Base-by-base conservation (phyloP, 768 basidiomycete genomes). In the Suillus subalutaceus region DNA sequence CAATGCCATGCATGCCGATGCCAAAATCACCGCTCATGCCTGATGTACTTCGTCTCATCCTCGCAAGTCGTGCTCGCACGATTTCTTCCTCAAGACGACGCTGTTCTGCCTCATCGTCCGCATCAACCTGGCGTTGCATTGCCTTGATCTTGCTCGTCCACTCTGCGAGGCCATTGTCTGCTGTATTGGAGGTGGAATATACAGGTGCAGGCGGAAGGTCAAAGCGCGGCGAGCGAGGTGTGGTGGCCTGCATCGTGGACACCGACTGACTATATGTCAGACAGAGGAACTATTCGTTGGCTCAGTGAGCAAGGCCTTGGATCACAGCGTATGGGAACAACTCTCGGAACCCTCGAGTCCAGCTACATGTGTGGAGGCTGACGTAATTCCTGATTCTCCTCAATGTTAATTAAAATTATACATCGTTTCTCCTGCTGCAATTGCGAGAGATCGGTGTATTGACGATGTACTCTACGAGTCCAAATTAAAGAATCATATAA, bases 121-220 rank as follows among this genome's bases (percentile, higher is more conserved):
- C 88, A 68, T 94, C 92, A 32, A 93, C 89, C 71, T 93, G 90
- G 66, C 87, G 85, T 74, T 93, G 92, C 76, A 94, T 78, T 18
- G 87, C 90, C 74, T 89, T 90, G 75, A 94, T 92, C 80, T 84
- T 89, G 77, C 80, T 89, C 16, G 92, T 85, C 92, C 92, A 94
- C 75, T 94, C 91, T 18, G 91, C 84, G n/a, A 93, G 82, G 59
- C 86, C 89, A 4, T 82, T 80, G 70, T 92, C 91, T 23, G 88
- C 81, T 20, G 72, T 60, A 8, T 69, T 58, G 41, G 26, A 58
- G 53, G 66, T 43, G 44, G 77, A 64, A 67, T 55, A 20, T 0
- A 67, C 15, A 48, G 77, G 76, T 32, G 76, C 75, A 32, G 74
- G 57, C 12, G 85, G 82, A 23, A 80, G 71, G 71, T 85, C 79